Evolutionary conservation across 2,329 filamentous ascomycete species (phyloP).

Genomic region (Sphaerulina vaccinii): DNA sequence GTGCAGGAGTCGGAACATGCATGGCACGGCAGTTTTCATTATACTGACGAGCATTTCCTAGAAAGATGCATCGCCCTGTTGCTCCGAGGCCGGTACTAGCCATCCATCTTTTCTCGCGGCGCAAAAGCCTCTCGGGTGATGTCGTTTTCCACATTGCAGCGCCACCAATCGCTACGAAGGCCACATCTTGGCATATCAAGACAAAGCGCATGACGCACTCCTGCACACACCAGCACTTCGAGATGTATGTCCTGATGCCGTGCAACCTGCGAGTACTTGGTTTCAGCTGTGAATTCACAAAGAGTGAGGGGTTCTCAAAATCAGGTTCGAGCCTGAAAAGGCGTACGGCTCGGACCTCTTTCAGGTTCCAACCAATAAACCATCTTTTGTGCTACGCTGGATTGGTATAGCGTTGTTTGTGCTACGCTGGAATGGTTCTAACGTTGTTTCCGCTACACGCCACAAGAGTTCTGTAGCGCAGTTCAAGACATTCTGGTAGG

Average conservation of each 20-base stretch:
- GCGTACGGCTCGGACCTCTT: slow-evolving; percentile 2
- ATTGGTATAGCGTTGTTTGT: not conserved
- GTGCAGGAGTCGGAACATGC: too few species aligned
- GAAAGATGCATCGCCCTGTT: too few species aligned
- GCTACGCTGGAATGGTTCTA: not conserved
- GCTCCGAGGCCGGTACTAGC: too few species aligned
- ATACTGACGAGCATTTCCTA: too few species aligned
- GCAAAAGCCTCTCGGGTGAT: too few species aligned
- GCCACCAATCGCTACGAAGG: not conserved
- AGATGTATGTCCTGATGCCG: not conserved
- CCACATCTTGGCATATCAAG: not conserved
- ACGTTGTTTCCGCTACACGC: slow-evolving; percentile 1
- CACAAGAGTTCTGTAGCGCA: slow-evolving; percentile 1
- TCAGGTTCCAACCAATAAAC: not conserved
- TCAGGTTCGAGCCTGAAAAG: not conserved
- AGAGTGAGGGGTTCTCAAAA: too few species aligned
- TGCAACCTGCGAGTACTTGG: not conserved
- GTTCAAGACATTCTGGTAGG: slow-evolving; percentile 4
- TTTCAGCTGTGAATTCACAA: not conserved
- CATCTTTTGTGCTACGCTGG: slow-evolving; percentile 4
- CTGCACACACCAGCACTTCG: not conserved
- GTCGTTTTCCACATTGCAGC: not conserved
- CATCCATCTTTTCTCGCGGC: too few species aligned
- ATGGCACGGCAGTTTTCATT: too few species aligned
- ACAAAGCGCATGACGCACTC: not conserved